These are phyloP conservation scores for Suillus hirtellus DNA, from an alignment of 768 basidiomycete species.

Conservation along the genomic window DNA sequence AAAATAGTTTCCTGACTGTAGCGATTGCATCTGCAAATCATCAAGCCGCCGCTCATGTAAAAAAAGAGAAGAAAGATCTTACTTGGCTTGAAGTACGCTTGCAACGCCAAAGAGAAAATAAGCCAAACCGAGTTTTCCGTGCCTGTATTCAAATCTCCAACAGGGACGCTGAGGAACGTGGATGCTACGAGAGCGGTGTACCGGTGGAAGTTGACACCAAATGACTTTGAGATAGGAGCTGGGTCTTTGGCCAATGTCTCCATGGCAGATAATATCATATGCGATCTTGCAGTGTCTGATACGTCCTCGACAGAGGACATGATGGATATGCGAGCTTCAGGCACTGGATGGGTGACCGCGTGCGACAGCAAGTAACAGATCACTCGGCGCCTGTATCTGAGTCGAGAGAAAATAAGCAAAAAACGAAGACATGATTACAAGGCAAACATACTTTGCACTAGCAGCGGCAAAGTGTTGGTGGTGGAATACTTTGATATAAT, in stretches of 20 bases:
- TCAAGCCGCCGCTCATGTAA: constrained; percentile 7
- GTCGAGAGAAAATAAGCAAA: constrained; percentile 7
- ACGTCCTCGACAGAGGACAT: constrained; percentile 47
- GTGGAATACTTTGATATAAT: constrained; percentile 61
- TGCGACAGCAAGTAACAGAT: constrained; percentile 83
- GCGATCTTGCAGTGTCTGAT: constrained; percentile 44
- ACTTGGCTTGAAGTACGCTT: constrained; percentile 50
- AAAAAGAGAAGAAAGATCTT: constrained; percentile 15
- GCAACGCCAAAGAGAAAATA: constrained; percentile 45
- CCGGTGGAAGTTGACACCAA: constrained; percentile 39
- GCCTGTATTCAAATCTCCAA: constrained; percentile 45
- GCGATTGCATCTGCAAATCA: constrained; percentile 39
- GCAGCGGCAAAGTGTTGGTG: constrained; percentile 49
- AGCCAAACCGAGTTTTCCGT: constrained; percentile 48
- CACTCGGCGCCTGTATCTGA: constrained; percentile 69
- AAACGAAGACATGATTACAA: constrained; percentile 19
- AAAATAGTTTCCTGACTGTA: constrained; percentile 41
- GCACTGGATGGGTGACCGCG: constrained; percentile 54
- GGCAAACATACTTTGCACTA: constrained; percentile 49
- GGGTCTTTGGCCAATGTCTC: constrained; percentile 35
- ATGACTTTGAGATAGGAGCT: constrained; percentile 30
- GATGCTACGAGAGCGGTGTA: constrained; percentile 39
- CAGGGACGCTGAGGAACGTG: constrained; percentile 51
- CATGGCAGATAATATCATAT: constrained; percentile 61
- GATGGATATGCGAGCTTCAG: constrained; percentile 51